A percentile compares a stretch with the other conserved stretches of the same genome.
These are phyloP conservation scores for Magnusiomyces ingens DNA, from an alignment of 1,139 yeast species.

Conservation along the genomic window DNA sequence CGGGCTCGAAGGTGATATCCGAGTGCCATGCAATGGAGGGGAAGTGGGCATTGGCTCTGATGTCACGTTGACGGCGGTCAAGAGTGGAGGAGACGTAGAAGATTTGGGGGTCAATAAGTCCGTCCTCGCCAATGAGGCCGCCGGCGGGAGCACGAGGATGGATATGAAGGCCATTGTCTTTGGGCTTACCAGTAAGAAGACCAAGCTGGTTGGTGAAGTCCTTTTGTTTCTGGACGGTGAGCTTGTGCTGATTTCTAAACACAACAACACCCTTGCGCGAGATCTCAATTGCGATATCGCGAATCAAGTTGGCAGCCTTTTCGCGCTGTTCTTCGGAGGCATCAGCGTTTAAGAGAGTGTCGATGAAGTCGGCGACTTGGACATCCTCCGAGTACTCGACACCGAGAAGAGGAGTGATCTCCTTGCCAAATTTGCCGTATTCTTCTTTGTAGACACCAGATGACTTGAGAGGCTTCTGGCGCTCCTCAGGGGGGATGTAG, in stretches of 20 bases:
- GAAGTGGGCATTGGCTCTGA: conserved; percentile 6
- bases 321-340: too few species aligned
- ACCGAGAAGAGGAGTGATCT: conserved; percentile 5
- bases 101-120: conserved; percentile 20
- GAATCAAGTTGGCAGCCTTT: conserved; percentile 41
- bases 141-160: conserved; percentile 33
- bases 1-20: conserved; percentile 44
- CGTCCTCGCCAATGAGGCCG: conserved; percentile 22
- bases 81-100: conserved; percentile 23
- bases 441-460: conserved; percentile 3
- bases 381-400: conserved; percentile 8
- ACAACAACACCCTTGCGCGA: conserved; percentile 64
- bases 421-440: conserved; percentile 5
- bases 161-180: conserved; percentile 53
- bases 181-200: conserved; percentile 60
- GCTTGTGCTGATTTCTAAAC: conserved; percentile 53
- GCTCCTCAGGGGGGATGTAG: conserved; percentile 8
- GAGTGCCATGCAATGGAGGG: conserved; percentile 37
- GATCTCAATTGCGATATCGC: conserved; percentile 54
- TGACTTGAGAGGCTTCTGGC: background rate
- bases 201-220: conserved; percentile 54
- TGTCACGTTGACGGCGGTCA: conserved; percentile 17
- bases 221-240: conserved; percentile 47
- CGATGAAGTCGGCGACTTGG: conserved; percentile 1
- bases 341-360: background rate